Base-by-base conservation (phyloP, 352 stramenopile species). In the Pythium aristosporum region DNA sequence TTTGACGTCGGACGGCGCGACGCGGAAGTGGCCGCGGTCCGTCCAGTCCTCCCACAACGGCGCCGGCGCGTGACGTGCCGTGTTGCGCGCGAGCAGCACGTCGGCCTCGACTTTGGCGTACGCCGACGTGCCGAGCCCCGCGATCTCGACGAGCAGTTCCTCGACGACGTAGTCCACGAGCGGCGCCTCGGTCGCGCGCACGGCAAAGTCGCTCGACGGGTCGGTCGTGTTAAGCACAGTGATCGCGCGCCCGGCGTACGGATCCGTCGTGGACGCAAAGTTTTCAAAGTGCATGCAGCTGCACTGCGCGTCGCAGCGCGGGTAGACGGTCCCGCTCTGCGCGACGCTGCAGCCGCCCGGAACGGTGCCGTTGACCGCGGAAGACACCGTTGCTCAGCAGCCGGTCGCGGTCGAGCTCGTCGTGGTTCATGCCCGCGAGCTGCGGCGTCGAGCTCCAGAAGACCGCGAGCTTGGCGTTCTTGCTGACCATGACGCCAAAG, bases 401-500 rank as follows among this genome's bases (percentile, higher is more conserved):
- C 21, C 46, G 46, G 7, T 52, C 46, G 10, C 46, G 46, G 23
- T 52, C 46, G 21, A 52, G 46, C 13, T 52, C 21, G 23, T 36
- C 13, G 46, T 52, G 46, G 46, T 52, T 20, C 21, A 52, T 11
- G 46, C 46, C 46, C 9, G 9, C 23, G 46, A 52, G 46, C 46
- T 36, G 46, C 46, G 21, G 21, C 46, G 46, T 37, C 8, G 46
- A 32, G 21, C 46, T 21, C 46, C 46, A 52, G 46, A 52, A 52
- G 46, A 52, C 23, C 21, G 46, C 46, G 46, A 52, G 46, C 46
- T 52, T 52, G 46, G 46, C 46, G 46, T 52, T 52, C 46, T 52
- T 52, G 23, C 46, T 52, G 21, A 52, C 21, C 46, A 52, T 52
- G 46, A 52, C 46, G 46, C 46, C 46, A n/a, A 37, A 36, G 8